Conservation (phyloP, 495 filamentous ascomycete genomes). For the Penicillium verhagenii region DNA sequence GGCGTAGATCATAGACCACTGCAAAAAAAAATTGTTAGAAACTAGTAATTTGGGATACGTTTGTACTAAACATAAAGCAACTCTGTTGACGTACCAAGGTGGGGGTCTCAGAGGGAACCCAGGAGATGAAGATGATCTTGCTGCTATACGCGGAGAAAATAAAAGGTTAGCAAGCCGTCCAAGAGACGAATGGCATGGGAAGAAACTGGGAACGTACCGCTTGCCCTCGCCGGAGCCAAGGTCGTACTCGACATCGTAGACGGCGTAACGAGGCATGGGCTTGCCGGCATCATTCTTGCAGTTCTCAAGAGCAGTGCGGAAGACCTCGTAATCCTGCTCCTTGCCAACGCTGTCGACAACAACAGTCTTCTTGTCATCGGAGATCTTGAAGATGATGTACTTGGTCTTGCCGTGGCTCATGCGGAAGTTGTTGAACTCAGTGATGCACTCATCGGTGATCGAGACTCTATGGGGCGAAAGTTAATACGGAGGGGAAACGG, state of each 20-base stretch:
- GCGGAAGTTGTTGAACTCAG: slow-evolving; percentile 86
- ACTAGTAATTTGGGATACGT: not conserved
- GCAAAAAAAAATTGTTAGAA: not conserved
- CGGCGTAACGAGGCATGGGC: slow-evolving; percentile 76
- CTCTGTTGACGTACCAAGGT: slow-evolving; percentile 65
- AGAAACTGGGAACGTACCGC: slow-evolving; percentile 52
- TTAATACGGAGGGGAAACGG: slow-evolving; percentile 20
- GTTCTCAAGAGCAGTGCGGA: slow-evolving; percentile 75
- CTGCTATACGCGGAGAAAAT: slow-evolving; percentile 55
- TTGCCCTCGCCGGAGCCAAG: slow-evolving; percentile 76
- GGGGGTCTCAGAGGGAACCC: slow-evolving; percentile 82
- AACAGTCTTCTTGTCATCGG: slow-evolving; percentile 87
- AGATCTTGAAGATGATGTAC: slow-evolving; percentile 96
- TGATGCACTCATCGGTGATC: slow-evolving; percentile 76
- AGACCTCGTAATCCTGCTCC: slow-evolving; percentile 66
- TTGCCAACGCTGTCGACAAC: slow-evolving; percentile 73
- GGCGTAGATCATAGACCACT: slow-evolving; percentile 88
- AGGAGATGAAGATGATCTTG: slow-evolving; percentile 96
- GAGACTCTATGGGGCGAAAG: slow-evolving; percentile 59
- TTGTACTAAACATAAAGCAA: not conserved
- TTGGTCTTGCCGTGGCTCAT: slow-evolving; percentile 76
- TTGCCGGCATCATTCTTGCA: slow-evolving; percentile 67
- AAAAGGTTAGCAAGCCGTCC: slow-evolving; percentile 12
- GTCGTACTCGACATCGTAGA: slow-evolving; percentile 90
- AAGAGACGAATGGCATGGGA: not conserved